Evolutionary conservation across 2,329 filamentous ascomycete genomes (phyloP).

Genomic region (Fusarium neocosmosporiellum): DNA sequence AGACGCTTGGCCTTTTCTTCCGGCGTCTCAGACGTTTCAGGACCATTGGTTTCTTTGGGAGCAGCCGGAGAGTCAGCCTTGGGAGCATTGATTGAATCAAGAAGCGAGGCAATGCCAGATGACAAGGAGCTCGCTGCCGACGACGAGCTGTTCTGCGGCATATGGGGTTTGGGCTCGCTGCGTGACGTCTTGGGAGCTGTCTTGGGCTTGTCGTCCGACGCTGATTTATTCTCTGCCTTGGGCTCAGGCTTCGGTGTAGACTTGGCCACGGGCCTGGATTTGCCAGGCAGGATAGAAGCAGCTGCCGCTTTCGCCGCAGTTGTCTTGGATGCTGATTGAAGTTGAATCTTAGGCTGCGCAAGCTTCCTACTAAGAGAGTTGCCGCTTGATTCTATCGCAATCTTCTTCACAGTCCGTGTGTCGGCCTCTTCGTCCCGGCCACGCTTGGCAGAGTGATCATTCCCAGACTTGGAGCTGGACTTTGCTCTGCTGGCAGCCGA

Average conservation of each 20-base stretch:
- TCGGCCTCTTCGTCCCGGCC: conserved; percentile 55
- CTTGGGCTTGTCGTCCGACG: conserved; percentile 48
- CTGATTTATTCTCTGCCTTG: conserved; percentile 41
- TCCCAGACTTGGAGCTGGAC: conserved; percentile 45
- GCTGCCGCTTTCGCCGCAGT: conserved; percentile 46
- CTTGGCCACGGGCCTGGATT: conserved; percentile 58
- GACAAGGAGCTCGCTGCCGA: conserved; percentile 51
- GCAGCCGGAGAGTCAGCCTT: conserved; percentile 57
- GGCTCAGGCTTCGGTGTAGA: conserved; percentile 51
- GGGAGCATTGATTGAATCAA: conserved; percentile 62
- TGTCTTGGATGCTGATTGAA: conserved; percentile 44
- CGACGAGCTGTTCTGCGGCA: conserved; percentile 45
- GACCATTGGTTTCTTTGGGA: conserved; percentile 61
- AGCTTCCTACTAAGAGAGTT: conserved; percentile 55
- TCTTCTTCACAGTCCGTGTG: conserved; percentile 55
- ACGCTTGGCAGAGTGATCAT: conserved; percentile 49
- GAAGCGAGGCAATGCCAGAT: conserved; percentile 63
- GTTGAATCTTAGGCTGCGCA: conserved; percentile 49
- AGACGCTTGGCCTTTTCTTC: conserved; percentile 75
- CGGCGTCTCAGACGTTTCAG: conserved; percentile 70
- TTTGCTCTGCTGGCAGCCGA: conserved; percentile 54
- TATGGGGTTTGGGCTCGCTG: conserved; percentile 45
- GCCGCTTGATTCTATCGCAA: conserved; percentile 54
- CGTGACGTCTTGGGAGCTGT: conserved; percentile 42
- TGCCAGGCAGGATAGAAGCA: conserved; percentile 60